Conservation (phyloP, 1,284 basidiomycete species). For the Vanrija sp. region DNA sequence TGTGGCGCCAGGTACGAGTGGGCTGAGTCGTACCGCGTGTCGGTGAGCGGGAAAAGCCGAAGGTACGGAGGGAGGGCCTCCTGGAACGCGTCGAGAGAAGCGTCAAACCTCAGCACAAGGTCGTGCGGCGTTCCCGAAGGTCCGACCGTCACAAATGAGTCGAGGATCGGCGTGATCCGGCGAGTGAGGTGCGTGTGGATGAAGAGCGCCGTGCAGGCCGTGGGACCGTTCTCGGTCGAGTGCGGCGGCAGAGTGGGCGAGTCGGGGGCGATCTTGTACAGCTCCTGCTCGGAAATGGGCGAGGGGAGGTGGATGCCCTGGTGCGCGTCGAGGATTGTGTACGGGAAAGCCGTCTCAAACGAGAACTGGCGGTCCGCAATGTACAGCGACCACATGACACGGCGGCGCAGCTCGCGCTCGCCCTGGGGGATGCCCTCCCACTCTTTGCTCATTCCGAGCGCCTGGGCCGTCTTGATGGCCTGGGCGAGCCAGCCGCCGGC, state of each 20-base stretch:
- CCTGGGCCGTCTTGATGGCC: constrained; percentile 42
- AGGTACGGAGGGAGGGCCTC: constrained; percentile 41
- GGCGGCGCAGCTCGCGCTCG: constrained; percentile 39
- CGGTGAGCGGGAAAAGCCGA: constrained; percentile 38
- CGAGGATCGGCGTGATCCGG: constrained; percentile 37
- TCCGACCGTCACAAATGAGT: constrained; percentile 38
- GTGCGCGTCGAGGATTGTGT: constrained; percentile 43
- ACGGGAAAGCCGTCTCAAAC: constrained; percentile 41
- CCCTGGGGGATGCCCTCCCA: constrained; percentile 40
- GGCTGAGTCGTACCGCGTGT: constrained; percentile 34
- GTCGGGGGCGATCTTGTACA: constrained; percentile 32
- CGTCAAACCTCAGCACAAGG: constrained; percentile 37
- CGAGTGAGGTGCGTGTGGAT: constrained; percentile 41
- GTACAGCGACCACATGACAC: constrained; percentile 44
- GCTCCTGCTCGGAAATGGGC: constrained; percentile 38
- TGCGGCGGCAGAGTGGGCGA: constrained; percentile 30
- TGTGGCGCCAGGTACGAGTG: constrained; percentile 39
- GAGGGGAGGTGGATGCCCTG: constrained; percentile 40
- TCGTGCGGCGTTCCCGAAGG: constrained; percentile 33
- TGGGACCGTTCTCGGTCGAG: constrained; percentile 33
- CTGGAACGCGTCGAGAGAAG: constrained; percentile 38
- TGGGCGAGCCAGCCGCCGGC: constrained; percentile 38
- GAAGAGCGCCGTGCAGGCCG: constrained; percentile 38
- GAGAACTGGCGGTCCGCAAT: constrained; percentile 39
- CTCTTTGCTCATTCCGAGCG: constrained; percentile 41